Conservation (phyloP, 139 green algal species). For the Chlamydomonas incerta region DNA sequence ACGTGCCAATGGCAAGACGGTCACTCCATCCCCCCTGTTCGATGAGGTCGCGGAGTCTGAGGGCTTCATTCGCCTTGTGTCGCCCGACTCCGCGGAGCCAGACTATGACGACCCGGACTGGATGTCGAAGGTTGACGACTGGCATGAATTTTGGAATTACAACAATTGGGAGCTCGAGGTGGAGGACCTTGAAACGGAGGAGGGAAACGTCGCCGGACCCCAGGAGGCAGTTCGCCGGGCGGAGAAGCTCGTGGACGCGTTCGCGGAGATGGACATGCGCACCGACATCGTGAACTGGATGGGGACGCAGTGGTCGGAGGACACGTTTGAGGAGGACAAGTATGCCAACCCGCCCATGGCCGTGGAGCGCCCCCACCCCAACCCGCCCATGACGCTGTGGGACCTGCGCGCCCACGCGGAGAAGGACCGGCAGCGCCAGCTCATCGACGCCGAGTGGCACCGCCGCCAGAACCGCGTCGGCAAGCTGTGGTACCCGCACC, state of each 20-base stretch:
- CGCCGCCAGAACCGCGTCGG: constrained; percentile 38
- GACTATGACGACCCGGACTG: constrained; percentile 54
- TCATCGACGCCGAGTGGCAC: constrained; percentile 54
- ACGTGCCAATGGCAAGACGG: constrained; percentile 34
- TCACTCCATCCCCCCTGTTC: constrained; percentile 23
- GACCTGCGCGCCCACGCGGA: constrained; percentile 40
- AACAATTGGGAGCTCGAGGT: constrained; percentile 33
- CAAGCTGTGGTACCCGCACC: constrained; percentile 35
- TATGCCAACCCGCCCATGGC: constrained; percentile 37
- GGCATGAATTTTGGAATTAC: constrained; percentile 59
- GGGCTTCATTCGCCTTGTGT: neutral
- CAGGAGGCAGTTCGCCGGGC: constrained; percentile 14
- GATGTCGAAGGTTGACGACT: constrained; percentile 53
- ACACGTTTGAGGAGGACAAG: constrained; percentile 26
- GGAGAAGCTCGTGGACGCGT: constrained; percentile 29
- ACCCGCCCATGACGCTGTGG: neutral
- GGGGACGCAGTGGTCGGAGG: constrained; percentile 1
- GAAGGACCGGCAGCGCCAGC: constrained; percentile 34
- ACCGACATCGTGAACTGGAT: constrained; percentile 36
- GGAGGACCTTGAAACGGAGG: constrained; percentile 33
- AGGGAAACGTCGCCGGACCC: constrained; percentile 26
- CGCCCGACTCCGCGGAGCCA: constrained; percentile 6
- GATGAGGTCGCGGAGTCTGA: constrained; percentile 22
- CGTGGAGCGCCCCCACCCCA: constrained; percentile 4
- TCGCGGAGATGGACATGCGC: constrained; percentile 28